Percentiles rank a stretch among this genome's conserved stretches.
phyloP scores from a whole-genome alignment of 1,284 basidiomycete species.

The Cystobasidium sp. region DNA sequence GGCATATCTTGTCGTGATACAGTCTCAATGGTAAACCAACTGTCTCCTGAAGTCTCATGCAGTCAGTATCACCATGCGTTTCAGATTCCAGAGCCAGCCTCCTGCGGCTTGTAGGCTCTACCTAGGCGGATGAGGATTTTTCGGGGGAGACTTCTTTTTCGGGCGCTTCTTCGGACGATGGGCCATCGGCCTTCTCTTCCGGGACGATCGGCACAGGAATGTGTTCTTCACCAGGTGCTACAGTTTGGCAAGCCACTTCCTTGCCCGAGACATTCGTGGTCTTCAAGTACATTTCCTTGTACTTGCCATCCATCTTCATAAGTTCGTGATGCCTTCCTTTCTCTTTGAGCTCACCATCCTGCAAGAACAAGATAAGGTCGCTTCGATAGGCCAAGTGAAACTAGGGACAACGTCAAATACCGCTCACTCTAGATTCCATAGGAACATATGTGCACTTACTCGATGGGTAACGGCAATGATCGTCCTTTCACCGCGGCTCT shows the following conservation, averaged over 20 bases:
- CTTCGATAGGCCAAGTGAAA: constrained; percentile 34
- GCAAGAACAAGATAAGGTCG: constrained; percentile 33
- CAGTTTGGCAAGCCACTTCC: constrained; percentile 20
- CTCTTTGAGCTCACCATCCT: constrained; percentile 33
- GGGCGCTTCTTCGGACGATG: no score
- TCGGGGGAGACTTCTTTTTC: neutral
- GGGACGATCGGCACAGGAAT: neutral
- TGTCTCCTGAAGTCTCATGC: no score
- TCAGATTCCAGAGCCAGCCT: no score
- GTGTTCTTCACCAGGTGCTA: neutral
- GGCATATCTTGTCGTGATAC: no score
- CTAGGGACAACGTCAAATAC: neutral
- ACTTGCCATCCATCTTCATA: constrained; percentile 33
- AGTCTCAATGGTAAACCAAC: no score
- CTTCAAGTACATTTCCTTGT: constrained; percentile 36
- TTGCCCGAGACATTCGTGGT: constrained; percentile 20
- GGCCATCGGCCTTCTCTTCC: neutral
- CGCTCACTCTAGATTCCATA: neutral
- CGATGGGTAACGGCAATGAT: constrained; percentile 34
- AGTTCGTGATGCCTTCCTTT: constrained; percentile 29
- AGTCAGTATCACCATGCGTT: no score
- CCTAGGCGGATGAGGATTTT: no score
- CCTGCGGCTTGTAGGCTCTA: no score
- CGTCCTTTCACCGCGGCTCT: constrained; percentile 8
- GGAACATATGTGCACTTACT: neutral